Evolutionary conservation across 257 asterid species (phyloP), one percentile per base, ranked within the genome.

Genomic region (Hygrophila difformis): DNA sequence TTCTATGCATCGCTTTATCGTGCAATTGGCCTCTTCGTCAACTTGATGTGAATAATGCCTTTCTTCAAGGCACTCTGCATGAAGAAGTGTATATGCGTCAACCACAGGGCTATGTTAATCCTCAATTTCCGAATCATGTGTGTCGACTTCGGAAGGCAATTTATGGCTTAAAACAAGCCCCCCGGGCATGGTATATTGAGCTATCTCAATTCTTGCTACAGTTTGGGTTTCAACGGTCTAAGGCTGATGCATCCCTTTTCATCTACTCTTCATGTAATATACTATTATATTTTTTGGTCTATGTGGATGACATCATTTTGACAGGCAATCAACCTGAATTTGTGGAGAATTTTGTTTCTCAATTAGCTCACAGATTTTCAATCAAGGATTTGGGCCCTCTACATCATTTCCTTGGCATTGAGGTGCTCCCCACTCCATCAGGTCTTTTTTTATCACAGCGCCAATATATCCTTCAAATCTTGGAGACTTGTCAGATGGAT

Each of bases 41-140:
- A 19, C 37, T 51, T 2, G 57, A 51, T n/a, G 18, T 51, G 8
- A 51, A 51, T 13, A 51, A 51, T 13, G 57, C 35, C 3, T 51
- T 51, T 23, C 7, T 36, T 5, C 17, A 39, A 10, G 44, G 44
- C 6, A 14, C 17, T 6, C 18, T 39, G 17, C 17, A 5, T 26
- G 31, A 39, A 39, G 17, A 11, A 10, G 44, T 39, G 15, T 39
- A 39, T 13, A 39, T 39, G 44, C 16, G 2, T 1, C 2, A 39
- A n/a, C 2, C 44, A n/a, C 2, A 15, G 6, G 44, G 17, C 4
- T 39, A 10, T 39, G 13, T 39, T 13, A 3, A 39, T 39, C 4
- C 14, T 15, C 1, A 11, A 10, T 3, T 10, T 39, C 17, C 44
- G 6, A 39, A 14, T 11, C 44, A 39, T 1, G 13, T 39, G 9